Evolutionary conservation across 805 yeast genomes (phyloP), one percentile per base, ranked within the genome.

Genomic region (Saccharomycopsis sp.): DNA sequence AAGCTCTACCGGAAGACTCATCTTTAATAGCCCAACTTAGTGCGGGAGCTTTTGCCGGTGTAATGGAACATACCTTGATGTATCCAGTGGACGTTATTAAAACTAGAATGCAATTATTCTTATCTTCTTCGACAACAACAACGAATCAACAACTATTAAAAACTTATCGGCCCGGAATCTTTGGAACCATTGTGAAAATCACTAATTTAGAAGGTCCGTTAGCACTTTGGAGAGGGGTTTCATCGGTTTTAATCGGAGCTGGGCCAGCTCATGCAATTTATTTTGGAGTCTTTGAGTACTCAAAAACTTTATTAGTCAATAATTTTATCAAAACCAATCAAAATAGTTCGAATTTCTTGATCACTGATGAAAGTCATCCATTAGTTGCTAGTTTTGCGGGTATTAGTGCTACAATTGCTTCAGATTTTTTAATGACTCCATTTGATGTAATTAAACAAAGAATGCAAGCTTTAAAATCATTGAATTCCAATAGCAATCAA

Each of bases 1-100:
- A 89, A 60, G 77, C 96, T 4, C 69, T 89, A 21, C 97, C 97
- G 1, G 83, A 78, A 27, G 76, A 78, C 52, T 87, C 96, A 9
- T 78, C 96, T 1, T 63, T 92, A 40, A 56, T 75, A 4, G 84
- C 94, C 3, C 94, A 88, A 56, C 69, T 89, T 46, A 56, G 75
- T 10, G 97, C 97, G 2, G 98, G 98, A 9, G 97, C 96, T 0
- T 84, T 87, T 62, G 97, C 98, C n/a, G 98, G 98, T 21, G 85
- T 92, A 42, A 85, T 89, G 96, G 98, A 89, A 58, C 98, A 89
- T 61, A 78, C 95, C 1, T 86, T 89, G 34, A 86, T 89, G 96
- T 89, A 78, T 57, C 98, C 98, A 2, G 76, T 89, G 31, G 98
- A 89, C 58, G 89, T 94, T n/a, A 72, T 89, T 51, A 89, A 89